phyloP scores from a whole-genome alignment of 164 flowering plant species.

The Berberis vulgaris region DNA sequence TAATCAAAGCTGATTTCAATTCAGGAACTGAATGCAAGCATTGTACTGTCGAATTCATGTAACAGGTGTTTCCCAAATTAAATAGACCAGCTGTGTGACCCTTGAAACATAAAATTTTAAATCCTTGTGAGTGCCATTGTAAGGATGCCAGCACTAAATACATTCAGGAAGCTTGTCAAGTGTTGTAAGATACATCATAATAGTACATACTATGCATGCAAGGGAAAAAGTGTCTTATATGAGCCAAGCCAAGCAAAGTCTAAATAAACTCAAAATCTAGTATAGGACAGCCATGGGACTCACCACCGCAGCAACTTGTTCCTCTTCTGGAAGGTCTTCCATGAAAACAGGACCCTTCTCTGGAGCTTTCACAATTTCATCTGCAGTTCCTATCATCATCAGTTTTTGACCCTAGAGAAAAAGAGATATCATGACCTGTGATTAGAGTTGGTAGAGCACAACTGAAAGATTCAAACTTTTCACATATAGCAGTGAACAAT shows the following conservation, averaged over 20 bases:
- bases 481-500: background rate
- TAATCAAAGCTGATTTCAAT: conserved; percentile 73
- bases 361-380: conserved; percentile 88
- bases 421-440: too few relatives aligned
- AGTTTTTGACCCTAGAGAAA: conserved; percentile 74
- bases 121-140: background rate
- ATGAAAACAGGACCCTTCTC: conserved; percentile 86
- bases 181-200: background rate
- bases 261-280: background rate
- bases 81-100: conserved; percentile 88
- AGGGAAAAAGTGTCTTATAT: background rate
- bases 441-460: too few relatives aligned
- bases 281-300: conserved; percentile 9
- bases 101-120: conserved; percentile 24
- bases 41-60: conserved; percentile 96
- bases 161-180: background rate
- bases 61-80: conserved; percentile 94
- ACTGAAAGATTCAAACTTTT: too few relatives aligned
- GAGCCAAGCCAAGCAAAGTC: too few relatives aligned
- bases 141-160: too few relatives aligned
- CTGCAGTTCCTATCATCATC: conserved; percentile 99
- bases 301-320: conserved; percentile 74
- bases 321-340: conserved; percentile 96
- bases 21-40: conserved; percentile 97
- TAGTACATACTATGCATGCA: background rate